Conservation (phyloP, 2,329 filamentous ascomycete genomes). For the Bretziella fagacearum region DNA sequence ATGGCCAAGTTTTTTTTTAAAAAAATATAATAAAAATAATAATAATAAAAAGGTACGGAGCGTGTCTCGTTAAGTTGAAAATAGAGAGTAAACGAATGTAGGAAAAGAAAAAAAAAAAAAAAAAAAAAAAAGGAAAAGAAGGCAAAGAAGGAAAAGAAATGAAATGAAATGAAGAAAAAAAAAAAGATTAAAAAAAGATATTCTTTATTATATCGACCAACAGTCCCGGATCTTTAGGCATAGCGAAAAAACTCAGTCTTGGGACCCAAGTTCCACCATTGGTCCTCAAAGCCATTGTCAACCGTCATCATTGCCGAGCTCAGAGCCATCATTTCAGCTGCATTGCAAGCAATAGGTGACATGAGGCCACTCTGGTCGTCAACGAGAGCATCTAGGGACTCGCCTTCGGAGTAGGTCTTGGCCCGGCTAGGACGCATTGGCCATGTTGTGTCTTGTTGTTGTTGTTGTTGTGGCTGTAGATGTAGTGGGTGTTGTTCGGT, state of each 20-base stretch:
- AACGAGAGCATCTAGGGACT: neutral
- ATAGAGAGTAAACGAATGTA: neutral
- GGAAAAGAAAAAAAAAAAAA: neutral
- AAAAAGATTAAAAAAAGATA: neutral
- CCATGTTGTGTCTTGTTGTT: too few relatives aligned
- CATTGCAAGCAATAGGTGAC: neutral
- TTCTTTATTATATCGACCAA: too few relatives aligned
- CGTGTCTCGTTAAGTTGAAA: neutral
- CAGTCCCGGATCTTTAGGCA: neutral
- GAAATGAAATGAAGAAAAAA: neutral
- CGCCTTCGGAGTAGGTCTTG: slow-evolving; percentile 3
- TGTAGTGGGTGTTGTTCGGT: neutral
- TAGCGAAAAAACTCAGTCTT: neutral
- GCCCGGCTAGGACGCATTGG: neutral
- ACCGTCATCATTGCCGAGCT: slow-evolving; percentile 39
- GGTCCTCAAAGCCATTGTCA: slow-evolving; percentile 40
- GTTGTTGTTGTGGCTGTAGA: too few relatives aligned
- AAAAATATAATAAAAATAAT: neutral
- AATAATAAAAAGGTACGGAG: neutral
- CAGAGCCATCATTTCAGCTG: slow-evolving; percentile 20
- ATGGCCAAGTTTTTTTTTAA: too few relatives aligned
- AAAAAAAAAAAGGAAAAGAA: too few relatives aligned
- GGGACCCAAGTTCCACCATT: slow-evolving; percentile 38
- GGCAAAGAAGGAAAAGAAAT: neutral
- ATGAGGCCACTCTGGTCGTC: neutral